Evolutionary conservation across 495 filamentous ascomycete species (phyloP).

Genomic region (Parachaetomium inaequale): DNA sequence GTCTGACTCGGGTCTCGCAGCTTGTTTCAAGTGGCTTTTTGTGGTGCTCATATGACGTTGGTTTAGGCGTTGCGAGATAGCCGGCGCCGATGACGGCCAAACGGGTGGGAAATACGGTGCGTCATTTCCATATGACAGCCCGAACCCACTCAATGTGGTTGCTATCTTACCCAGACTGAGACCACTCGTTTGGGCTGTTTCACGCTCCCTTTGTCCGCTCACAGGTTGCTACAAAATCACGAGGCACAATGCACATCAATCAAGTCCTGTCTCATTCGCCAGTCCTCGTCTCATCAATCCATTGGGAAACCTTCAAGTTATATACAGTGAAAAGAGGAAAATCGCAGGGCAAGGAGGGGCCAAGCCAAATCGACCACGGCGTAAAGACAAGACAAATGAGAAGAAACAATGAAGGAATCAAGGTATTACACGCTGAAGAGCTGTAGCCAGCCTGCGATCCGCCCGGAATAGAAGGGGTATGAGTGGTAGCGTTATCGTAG

Average conservation of each 20-base stretch:
- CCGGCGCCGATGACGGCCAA: neutral
- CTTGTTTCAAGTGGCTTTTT: neutral
- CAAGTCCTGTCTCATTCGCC: conserved; percentile 29
- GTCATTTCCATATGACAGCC: conserved; percentile 3
- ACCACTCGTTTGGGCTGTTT: neutral
- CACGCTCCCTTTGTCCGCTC: neutral
- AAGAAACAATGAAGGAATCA: conserved; percentile 29
- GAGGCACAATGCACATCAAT: neutral
- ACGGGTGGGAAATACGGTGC: neutral
- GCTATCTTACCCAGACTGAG: neutral
- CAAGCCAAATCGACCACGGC: conserved; percentile 10
- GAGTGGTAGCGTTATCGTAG: conserved; percentile 46
- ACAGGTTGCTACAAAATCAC: neutral
- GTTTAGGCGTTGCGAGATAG: neutral
- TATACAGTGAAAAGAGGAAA: conserved; percentile 27
- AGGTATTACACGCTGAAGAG: conserved; percentile 52
- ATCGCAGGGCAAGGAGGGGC: conserved; percentile 11
- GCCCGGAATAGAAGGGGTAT: conserved; percentile 35
- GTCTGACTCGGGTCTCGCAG: neutral
- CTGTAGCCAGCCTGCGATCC: conserved; percentile 29
- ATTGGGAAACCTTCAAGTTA: conserved; percentile 22
- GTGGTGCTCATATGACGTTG: neutral
- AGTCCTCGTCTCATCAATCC: conserved; percentile 33
- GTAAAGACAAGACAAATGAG: conserved; percentile 21
- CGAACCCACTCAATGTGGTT: neutral